These are phyloP conservation scores for Lanzia echinophila DNA, from an alignment of 2,329 filamentous ascomycete genomes.

Conservation along the genomic window DNA sequence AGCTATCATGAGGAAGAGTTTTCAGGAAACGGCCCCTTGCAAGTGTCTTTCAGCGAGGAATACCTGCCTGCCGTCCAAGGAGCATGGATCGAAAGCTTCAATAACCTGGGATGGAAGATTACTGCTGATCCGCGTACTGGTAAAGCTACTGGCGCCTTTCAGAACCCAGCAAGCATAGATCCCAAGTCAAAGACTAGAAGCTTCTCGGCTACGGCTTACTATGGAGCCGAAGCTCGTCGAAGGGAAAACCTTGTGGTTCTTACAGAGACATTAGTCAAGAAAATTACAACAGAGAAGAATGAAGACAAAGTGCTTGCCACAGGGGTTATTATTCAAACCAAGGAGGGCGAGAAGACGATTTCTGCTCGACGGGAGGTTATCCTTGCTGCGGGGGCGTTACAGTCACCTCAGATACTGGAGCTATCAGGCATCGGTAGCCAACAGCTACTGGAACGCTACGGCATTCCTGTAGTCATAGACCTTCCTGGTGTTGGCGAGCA, in stretches of 20 bases:
- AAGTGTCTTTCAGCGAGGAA: background rate
- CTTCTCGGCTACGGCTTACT: slow-evolving; percentile 19
- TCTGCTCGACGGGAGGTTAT: background rate
- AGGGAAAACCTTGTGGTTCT: slow-evolving; percentile 66
- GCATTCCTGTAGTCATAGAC: background rate
- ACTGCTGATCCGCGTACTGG: background rate
- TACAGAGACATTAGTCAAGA: slow-evolving; percentile 78
- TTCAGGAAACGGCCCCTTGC: background rate
- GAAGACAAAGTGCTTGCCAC: slow-evolving; percentile 34
- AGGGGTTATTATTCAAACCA: slow-evolving; percentile 18
- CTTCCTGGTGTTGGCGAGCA: background rate
- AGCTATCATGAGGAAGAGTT: background rate
- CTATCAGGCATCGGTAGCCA: background rate
- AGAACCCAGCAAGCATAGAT: slow-evolving; percentile 42
- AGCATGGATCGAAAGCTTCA: background rate
- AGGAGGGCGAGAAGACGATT: slow-evolving; percentile 1
- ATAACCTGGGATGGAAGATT: background rate
- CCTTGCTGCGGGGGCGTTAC: background rate
- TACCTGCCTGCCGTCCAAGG: background rate
- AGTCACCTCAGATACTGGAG: slow-evolving; percentile 1
- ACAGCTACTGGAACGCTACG: background rate
- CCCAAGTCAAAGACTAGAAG: slow-evolving; percentile 10
- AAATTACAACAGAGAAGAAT: slow-evolving; percentile 37
- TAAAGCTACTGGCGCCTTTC: background rate
- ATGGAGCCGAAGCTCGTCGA: slow-evolving; percentile 3